Evolutionary conservation across 495 filamentous ascomycete species (phyloP).

Genomic region (Letharia lupina): DNA sequence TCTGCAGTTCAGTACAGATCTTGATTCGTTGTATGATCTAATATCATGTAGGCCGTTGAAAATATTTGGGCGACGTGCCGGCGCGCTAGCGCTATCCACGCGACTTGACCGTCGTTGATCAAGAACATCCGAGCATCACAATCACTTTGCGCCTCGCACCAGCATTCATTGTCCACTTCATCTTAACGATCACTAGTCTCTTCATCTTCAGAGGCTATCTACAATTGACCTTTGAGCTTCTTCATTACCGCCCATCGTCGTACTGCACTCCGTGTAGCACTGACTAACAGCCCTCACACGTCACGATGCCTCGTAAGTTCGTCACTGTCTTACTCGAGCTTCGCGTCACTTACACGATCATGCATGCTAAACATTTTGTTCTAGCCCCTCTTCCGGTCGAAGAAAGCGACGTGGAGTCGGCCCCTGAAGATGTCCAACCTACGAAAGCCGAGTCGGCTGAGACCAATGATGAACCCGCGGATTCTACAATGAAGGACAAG

Average conservation of each 20-base stretch:
- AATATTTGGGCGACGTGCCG: slow-evolving; percentile 15
- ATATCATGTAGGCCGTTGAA: slow-evolving; percentile 2
- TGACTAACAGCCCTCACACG: slow-evolving; percentile 1
- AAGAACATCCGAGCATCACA: not conserved
- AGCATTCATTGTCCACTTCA: slow-evolving; percentile 4
- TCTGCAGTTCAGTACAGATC: not conserved
- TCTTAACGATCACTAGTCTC: slow-evolving; percentile 4
- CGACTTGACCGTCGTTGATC: slow-evolving; percentile 19
- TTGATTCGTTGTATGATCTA: not conserved
- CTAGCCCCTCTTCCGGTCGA: slow-evolving; percentile 35
- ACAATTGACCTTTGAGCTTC: slow-evolving; percentile 2
- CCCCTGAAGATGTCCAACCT: slow-evolving; percentile 32
- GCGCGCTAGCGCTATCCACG: slow-evolving; percentile 23
- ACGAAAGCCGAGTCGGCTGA: slow-evolving; percentile 28
- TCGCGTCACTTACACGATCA: slow-evolving; percentile 6
- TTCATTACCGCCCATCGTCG: not conserved
- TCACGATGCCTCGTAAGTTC: slow-evolving; percentile 22
- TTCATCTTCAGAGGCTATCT: not conserved
- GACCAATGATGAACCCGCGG: slow-evolving; percentile 26
- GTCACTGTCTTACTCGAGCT: slow-evolving; percentile 5
- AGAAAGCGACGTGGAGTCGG: slow-evolving; percentile 41
- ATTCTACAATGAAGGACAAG: slow-evolving; percentile 17
- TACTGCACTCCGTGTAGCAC: not conserved
- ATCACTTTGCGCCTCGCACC: slow-evolving; percentile 14
- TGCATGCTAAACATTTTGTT: slow-evolving; percentile 4